These are phyloP conservation scores for Dictyostelium citrinum DNA, from an alignment of 78 protist species.

Conservation along the genomic window DNA sequence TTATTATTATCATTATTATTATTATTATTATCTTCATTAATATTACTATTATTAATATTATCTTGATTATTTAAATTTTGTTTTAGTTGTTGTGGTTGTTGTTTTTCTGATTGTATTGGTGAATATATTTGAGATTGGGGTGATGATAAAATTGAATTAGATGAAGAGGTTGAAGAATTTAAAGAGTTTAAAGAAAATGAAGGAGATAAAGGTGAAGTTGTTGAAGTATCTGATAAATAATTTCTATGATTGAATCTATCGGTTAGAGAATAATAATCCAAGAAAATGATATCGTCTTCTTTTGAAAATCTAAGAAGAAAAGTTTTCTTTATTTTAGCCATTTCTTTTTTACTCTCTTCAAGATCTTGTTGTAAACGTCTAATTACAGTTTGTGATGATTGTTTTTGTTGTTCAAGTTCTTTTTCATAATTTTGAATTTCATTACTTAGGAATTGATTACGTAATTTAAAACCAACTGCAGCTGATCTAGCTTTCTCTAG, in stretches of 20 bases:
- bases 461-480: conserved; percentile 41
- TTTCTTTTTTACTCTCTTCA: conserved; percentile 41
- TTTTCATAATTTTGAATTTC: conserved; percentile 32
- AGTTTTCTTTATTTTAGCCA: conserved; percentile 30
- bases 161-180: neutral
- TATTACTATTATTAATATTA: neutral
- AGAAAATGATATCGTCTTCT: conserved; percentile 56
- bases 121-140: too few relatives aligned
- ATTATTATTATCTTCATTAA: neutral
- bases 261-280: conserved; percentile 41
- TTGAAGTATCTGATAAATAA: neutral
- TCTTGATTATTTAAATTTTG: neutral
- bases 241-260: neutral
- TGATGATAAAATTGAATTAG: neutral
- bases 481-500: conserved; percentile 64
- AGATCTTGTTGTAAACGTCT: conserved; percentile 36
- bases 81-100: neutral
- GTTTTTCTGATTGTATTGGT: neutral
- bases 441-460: conserved; percentile 47
- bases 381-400: neutral
- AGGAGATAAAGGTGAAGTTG: neutral
- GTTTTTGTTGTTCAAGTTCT: conserved; percentile 48
- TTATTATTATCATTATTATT: neutral
- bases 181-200: conserved; percentile 16
- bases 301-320: conserved; percentile 57